Base-by-base conservation (phyloP, 192 early-diverging fungal species). In the Lobulomyces angularis region DNA sequence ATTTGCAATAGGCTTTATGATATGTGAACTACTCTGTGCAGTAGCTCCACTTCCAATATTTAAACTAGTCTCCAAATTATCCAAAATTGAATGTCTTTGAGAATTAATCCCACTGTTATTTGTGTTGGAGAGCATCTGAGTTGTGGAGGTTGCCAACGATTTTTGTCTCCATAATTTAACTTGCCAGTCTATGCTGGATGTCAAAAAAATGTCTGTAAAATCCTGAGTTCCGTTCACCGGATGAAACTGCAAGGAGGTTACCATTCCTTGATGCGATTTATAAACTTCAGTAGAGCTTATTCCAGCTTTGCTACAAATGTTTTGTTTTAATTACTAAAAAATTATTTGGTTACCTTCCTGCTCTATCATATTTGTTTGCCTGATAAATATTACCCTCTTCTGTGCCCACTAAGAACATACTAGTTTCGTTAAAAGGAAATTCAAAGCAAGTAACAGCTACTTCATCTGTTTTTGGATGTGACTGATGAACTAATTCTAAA, bases 301-400 rank as follows among this genome's bases (percentile, higher is more conserved):
- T 3, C 96, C 96, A 9, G 96, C 88, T 65, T 97, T 94, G 58
- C 88, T 82, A 46, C 38, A 45, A 37, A 20, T 31, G 36, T 18
- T 40, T 5, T 41, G 16, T 4, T 19, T 16, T 41, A 16, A 43
- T 22, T 25, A 3, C 8, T n/a, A 48, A 47, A 7, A 12, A 43
- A 22, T 8, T 12, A 8, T 8, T 29, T 27, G 41, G 37, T 18
- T 26, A 84, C 82, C 81, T 84, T 63, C 88, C 91, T 37, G 96
- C 90, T 19, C 90, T 74, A 37, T 88, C 93, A 62, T 86, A 91
- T 42, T 93, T 74, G 62, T 93, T 97, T 8, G 80, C 96, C 55
- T 93, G 89, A 56, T 94, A 91, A 0, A 88, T 74, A 42, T 59
- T 71, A 35, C 96, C 93, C 51, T 96, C 91, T 53, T 95, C 96